These are phyloP conservation scores for thale cress (Arabidopsis thaliana) DNA, from an alignment of 345 rosid species.

Conservation along the genomic window TAIR10.1 NC_003074.8:9942501-9943000, in stretches of 20 bases:
- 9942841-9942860: conserved; percentile 96
- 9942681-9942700: conserved; percentile 84
- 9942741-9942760: conserved; percentile 39
- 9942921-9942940: conserved; percentile 99
- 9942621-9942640: conserved; percentile 69
- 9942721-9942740: conserved; percentile 42
- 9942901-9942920: conserved; percentile 97
- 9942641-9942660: conserved; percentile 97
- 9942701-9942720: conserved; percentile 95
- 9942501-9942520: conserved; percentile 56
- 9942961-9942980: conserved; percentile 81
- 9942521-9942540: conserved; percentile 85
- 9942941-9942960: conserved; percentile 80
- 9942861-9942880: conserved; percentile 89
- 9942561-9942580: conserved; percentile 79
- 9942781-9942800: conserved; percentile 12
- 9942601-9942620: conserved; percentile 64
- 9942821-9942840: conserved; percentile 99
- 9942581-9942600: conserved; percentile 94
- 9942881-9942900: conserved; percentile 90
- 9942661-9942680: conserved; percentile 64
- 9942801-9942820: conserved; percentile 74
- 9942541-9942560: conserved; percentile 92
- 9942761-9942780: conserved; percentile 13
- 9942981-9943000: conserved; percentile 76